Evolutionary conservation across 2,329 filamentous ascomycete species (phyloP).

Genomic region (Botrytis paeoniae): DNA sequence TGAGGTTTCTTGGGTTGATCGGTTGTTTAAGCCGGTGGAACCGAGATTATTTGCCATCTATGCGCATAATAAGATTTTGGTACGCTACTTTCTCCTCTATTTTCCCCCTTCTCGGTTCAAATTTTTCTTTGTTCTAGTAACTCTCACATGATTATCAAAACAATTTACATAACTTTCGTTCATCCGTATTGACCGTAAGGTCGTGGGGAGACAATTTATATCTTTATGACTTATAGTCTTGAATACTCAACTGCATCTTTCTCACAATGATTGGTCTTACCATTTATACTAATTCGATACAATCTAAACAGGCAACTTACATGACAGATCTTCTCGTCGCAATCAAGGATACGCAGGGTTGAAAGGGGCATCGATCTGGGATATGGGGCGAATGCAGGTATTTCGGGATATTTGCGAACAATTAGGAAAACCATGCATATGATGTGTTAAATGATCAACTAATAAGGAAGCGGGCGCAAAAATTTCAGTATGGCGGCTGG

Average conservation of each 20-base stretch:
- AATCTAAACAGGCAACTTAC: conserved; percentile 20
- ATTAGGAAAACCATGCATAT: conserved; percentile 1
- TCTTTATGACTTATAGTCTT: conserved; percentile 42
- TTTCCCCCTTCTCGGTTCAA: conserved; percentile 22
- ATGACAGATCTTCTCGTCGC: conserved; percentile 26
- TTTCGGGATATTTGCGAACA: neutral
- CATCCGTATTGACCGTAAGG: conserved; percentile 90
- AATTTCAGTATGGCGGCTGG: neutral
- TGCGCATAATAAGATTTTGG: conserved; percentile 63
- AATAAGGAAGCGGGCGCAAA: conserved; percentile 13
- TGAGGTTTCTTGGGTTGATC: conserved; percentile 62
- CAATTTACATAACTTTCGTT: conserved; percentile 99
- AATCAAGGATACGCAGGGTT: conserved; percentile 24
- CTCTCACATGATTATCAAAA: conserved; percentile 69
- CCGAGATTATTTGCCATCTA: conserved; percentile 66
- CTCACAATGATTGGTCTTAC: conserved; percentile 14
- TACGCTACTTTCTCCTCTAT: conserved; percentile 38
- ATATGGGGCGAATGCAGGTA: neutral
- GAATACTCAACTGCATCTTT: conserved; percentile 19
- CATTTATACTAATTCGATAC: neutral
- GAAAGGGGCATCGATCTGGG: neutral
- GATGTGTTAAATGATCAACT: conserved; percentile 3
- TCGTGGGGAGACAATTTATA: conserved; percentile 71
- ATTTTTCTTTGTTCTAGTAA: conserved; percentile 27
- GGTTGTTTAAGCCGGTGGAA: conserved; percentile 63